A percentile compares a stretch with the other conserved stretches of the same genome.
Evolutionary conservation across 2,329 filamentous ascomycete species (phyloP).

Genomic region (Monilinia fructigena): DNA sequence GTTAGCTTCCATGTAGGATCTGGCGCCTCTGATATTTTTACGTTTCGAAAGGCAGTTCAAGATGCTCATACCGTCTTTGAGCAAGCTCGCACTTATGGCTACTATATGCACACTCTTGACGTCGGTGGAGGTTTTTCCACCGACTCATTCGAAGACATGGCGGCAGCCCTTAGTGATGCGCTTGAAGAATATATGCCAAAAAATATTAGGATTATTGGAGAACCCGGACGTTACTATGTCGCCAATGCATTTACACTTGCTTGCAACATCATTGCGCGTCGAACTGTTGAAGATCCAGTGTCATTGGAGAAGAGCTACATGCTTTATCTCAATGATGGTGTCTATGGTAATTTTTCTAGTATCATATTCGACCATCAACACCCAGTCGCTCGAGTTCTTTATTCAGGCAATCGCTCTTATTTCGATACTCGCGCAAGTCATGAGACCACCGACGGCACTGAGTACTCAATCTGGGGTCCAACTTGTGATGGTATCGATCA

Average conservation of each 20-base stretch:
- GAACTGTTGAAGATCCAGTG: slow-evolving; percentile 73
- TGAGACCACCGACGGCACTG: slow-evolving; percentile 54
- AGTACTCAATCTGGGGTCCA: slow-evolving; percentile 97
- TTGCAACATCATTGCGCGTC: slow-evolving; percentile 92
- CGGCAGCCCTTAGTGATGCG: slow-evolving; percentile 72
- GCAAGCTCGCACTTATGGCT: slow-evolving; percentile 74
- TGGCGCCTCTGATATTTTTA: slow-evolving; percentile 87
- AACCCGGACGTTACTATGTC: slow-evolving; percentile 96
- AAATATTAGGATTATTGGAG: slow-evolving; percentile 81
- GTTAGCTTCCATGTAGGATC: slow-evolving; percentile 99
- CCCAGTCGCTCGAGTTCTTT: slow-evolving; percentile 78
- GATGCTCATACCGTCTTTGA: slow-evolving; percentile 90
- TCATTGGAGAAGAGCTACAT: slow-evolving; percentile 76
- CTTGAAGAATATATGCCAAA: slow-evolving; percentile 84
- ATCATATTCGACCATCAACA: slow-evolving; percentile 99
- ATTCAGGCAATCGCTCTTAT: slow-evolving; percentile 55
- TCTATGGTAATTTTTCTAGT: slow-evolving; percentile 98
- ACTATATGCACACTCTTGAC: slow-evolving; percentile 81
- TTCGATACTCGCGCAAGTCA: slow-evolving; percentile 56
- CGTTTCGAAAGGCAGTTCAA: slow-evolving; percentile 85
- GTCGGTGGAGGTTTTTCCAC: slow-evolving; percentile 91
- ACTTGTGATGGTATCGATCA: slow-evolving; percentile 98
- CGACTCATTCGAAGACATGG: slow-evolving; percentile 90
- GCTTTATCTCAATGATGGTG: slow-evolving; percentile 95
- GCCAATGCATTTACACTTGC: slow-evolving; percentile 91